Conservation (phyloP, 768 basidiomycete genomes). For the Lactarius hatsudake region DNA sequence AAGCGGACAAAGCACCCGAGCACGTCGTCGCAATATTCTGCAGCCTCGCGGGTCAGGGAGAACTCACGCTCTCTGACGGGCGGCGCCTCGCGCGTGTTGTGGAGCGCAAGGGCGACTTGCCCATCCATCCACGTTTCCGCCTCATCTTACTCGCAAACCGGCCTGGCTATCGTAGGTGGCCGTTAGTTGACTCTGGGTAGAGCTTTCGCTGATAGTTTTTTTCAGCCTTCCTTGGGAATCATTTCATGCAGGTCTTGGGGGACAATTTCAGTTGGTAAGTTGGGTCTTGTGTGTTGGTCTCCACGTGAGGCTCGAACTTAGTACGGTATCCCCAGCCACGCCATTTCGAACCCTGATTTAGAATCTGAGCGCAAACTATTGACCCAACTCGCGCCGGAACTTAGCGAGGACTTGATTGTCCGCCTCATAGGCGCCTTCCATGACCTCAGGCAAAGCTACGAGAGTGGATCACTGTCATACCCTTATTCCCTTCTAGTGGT, state of each 20-base stretch:
- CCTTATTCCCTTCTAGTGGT: conserved; percentile 70
- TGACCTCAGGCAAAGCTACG: conserved; percentile 57
- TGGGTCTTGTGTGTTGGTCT: neutral
- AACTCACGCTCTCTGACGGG: conserved; percentile 63
- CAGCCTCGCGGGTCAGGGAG: conserved; percentile 62
- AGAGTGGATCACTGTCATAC: conserved; percentile 55
- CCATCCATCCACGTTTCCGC: conserved; percentile 61
- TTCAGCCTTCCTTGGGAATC: conserved; percentile 67
- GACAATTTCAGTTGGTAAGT: conserved; percentile 56
- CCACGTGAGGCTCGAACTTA: neutral
- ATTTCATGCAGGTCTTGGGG: conserved; percentile 68
- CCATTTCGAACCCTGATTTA: conserved; percentile 65
- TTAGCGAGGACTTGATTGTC: conserved; percentile 50
- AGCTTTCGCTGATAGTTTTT: neutral
- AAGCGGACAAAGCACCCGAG: conserved; percentile 72
- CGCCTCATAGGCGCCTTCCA: conserved; percentile 65
- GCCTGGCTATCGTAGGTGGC: conserved; percentile 60
- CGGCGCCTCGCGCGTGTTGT: conserved; percentile 47
- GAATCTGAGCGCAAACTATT: conserved; percentile 60
- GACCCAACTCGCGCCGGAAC: conserved; percentile 58
- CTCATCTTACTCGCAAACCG: conserved; percentile 63
- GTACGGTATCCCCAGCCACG: conserved; percentile 40
- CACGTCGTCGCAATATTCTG: conserved; percentile 72
- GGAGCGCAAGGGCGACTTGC: conserved; percentile 53
- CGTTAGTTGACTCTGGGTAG: neutral